Percentiles rank a stretch among this genome's conserved stretches.
Conservation (phyloP, 208 protist genomes). For the Crithidia mellificae region DNA sequence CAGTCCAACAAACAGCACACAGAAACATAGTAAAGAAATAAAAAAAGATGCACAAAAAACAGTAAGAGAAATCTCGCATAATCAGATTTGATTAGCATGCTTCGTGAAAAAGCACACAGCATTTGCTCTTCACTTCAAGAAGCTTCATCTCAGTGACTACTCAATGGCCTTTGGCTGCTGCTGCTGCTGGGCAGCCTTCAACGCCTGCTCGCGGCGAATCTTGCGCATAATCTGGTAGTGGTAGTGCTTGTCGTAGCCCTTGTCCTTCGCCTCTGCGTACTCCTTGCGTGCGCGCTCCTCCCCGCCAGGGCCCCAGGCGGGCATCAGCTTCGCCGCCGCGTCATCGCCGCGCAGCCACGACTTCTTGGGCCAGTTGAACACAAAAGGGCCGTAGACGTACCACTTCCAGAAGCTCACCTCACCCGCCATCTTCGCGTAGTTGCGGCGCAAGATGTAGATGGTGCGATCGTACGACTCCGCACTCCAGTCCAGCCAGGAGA, state of each 20-base stretch:
- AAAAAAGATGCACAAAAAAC: too few relatives aligned
- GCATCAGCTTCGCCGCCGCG: slow-evolving; percentile 63
- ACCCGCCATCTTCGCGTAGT: slow-evolving; percentile 60
- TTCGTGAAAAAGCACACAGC: too few relatives aligned
- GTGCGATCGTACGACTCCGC: slow-evolving; percentile 86
- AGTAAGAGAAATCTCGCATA: too few relatives aligned
- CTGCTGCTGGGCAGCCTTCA: slow-evolving; percentile 39
- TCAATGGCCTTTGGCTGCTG: slow-evolving; percentile 30
- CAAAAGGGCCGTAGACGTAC: slow-evolving; percentile 88
- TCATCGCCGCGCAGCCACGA: slow-evolving; percentile 88
- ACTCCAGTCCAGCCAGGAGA: slow-evolving; percentile 89
- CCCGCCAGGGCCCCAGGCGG: slow-evolving; percentile 83
- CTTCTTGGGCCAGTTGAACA: slow-evolving; percentile 92
- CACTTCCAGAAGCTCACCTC: slow-evolving; percentile 75
- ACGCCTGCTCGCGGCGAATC: slow-evolving; percentile 86
- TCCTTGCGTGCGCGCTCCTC: slow-evolving; percentile 80
- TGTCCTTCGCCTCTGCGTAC: slow-evolving; percentile 74
- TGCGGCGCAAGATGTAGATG: slow-evolving; percentile 77
- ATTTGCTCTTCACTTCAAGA: too few relatives aligned
- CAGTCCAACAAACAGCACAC: too few relatives aligned
- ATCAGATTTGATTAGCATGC: too few relatives aligned
- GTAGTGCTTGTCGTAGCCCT: slow-evolving; percentile 86
- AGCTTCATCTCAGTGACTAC: not conserved
- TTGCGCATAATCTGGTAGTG: slow-evolving; percentile 92
- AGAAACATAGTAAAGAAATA: too few relatives aligned